phyloP scores from a whole-genome alignment of 176 grass and related monocot genomes.

The Aegilops longissima region DNA sequence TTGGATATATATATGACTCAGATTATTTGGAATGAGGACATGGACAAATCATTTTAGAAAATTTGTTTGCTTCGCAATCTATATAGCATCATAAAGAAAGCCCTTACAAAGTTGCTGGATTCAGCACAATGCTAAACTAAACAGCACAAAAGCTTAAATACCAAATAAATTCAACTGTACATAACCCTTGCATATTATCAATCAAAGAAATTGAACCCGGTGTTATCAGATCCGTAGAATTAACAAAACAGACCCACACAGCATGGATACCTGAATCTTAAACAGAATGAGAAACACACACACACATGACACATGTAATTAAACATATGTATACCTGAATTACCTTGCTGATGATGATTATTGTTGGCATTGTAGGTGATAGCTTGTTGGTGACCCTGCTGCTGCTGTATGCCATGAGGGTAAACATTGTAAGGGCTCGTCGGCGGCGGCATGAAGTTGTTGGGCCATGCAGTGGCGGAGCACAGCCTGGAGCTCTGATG shows the following conservation, averaged over 20 bases:
- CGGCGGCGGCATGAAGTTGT: not conserved
- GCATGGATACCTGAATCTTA: not conserved
- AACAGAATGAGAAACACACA: not conserved
- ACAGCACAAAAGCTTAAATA: not conserved
- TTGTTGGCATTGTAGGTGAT: not conserved
- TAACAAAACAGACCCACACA: not conserved
- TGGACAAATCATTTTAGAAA: not conserved
- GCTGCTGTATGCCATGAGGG: not conserved
- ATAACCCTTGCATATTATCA: not conserved
- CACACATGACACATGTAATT: too few relatives aligned
- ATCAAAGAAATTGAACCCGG: not conserved
- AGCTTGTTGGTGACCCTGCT: conserved; percentile 24
- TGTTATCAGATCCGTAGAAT: not conserved
- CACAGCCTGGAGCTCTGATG: conserved; percentile 29
- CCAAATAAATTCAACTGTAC: not conserved
- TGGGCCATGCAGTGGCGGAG: conserved; percentile 18
- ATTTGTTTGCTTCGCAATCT: not conserved
- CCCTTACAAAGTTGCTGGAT: not conserved
- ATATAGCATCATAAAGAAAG: not conserved
- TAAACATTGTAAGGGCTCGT: conserved; percentile 15
- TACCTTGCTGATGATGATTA: conserved; percentile 14
- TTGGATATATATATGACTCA: not conserved
- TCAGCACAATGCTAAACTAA: not conserved
- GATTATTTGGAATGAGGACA: not conserved
- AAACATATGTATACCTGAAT: conserved; percentile 26